These are phyloP conservation scores for Sporothrix mexicana DNA, from an alignment of 2,329 filamentous ascomycete species.

Conservation along the genomic window DNA sequence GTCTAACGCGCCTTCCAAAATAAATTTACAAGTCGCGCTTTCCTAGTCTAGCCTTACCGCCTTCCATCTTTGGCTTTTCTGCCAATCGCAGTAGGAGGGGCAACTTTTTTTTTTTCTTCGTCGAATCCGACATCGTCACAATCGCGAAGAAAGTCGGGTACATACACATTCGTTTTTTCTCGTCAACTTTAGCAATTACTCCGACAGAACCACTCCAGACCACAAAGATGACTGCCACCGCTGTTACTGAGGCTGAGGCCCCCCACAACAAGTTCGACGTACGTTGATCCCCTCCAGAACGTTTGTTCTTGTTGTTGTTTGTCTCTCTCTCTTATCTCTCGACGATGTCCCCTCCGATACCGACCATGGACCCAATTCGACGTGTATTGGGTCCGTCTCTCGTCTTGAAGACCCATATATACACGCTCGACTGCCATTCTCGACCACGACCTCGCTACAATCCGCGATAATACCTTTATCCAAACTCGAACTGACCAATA, in stretches of 20 bases:
- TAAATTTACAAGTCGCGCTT: no score
- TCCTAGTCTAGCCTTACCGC: no score
- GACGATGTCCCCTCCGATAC: not conserved
- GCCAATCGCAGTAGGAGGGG: no score
- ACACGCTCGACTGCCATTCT: no score
- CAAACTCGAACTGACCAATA: no score
- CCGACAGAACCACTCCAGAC: not conserved
- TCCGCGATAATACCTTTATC: no score
- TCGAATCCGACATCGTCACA: not conserved
- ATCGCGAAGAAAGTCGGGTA: not conserved
- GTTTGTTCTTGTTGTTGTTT: not conserved
- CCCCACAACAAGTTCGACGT: conserved; percentile 34
- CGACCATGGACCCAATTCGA: not conserved
- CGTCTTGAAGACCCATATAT: no score
- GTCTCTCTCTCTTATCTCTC: not conserved
- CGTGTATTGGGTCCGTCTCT: no score
- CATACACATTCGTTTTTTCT: not conserved
- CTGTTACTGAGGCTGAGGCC: conserved; percentile 28
- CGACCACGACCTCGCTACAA: no score
- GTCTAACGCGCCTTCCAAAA: no score
- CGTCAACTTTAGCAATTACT: not conserved
- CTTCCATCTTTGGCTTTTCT: no score
- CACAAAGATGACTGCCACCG: conserved; percentile 26
- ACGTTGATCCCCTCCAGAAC: not conserved
- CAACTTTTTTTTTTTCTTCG: no score